Conservation (phyloP, 2,329 filamentous ascomycete species). For the Aspergillus felis region DNA sequence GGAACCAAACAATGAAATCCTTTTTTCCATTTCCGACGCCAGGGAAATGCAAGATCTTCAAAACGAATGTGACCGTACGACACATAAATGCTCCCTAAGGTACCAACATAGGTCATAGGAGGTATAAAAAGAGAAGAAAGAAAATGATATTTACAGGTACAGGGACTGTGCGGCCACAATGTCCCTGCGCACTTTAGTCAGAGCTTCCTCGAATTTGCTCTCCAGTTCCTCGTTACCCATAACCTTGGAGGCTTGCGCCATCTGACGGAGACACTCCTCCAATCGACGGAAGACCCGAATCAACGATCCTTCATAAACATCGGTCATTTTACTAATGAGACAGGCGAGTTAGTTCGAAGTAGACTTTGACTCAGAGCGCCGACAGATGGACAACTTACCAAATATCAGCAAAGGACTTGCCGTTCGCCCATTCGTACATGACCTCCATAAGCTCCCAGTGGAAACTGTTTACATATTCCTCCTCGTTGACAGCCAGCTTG, state of each 20-base stretch:
- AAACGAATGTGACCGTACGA: constrained; percentile 5
- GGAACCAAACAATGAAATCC: constrained; percentile 3
- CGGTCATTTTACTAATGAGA: constrained; percentile 84
- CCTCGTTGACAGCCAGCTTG: constrained; percentile 90
- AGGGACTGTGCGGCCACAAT: constrained; percentile 93
- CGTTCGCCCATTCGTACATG: constrained; percentile 86
- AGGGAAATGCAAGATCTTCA: constrained; percentile 18
- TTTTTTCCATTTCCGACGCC: constrained; percentile 16
- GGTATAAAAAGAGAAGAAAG: constrained; percentile 5
- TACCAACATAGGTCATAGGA: neutral
- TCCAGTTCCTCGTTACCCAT: constrained; percentile 97
- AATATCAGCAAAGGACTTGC: constrained; percentile 85
- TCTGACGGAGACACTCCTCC: constrained; percentile 90
- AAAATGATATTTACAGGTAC: constrained; percentile 62
- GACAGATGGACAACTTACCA: constrained; percentile 62
- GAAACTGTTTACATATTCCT: constrained; percentile 84
- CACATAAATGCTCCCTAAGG: neutral
- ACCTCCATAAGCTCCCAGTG: constrained; percentile 98
- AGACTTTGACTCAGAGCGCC: constrained; percentile 1
- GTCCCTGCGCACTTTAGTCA: constrained; percentile 83
- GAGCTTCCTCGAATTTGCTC: constrained; percentile 81
- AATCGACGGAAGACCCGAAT: constrained; percentile 94
- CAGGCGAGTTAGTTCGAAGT: constrained; percentile 8
- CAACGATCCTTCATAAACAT: constrained; percentile 92
- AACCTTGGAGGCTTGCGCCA: constrained; percentile 92